Conservation (phyloP, 495 filamentous ascomycete species). For the Staphylotrichum longicolle region DNA sequence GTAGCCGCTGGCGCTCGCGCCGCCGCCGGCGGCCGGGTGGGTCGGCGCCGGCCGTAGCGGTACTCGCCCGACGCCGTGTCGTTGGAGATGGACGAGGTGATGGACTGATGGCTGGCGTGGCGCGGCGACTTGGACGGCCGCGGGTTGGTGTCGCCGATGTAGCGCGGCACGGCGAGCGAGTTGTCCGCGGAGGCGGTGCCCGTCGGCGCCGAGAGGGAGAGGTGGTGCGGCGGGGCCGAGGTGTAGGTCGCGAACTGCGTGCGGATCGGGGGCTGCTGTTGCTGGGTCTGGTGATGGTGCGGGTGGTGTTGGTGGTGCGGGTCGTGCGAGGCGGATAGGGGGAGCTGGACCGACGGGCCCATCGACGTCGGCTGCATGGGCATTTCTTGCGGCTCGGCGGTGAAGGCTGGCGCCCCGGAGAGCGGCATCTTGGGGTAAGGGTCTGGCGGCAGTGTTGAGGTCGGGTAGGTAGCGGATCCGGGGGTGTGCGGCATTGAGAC, state of each 20-base stretch:
- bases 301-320: constrained; percentile 26
- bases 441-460: constrained; percentile 43
- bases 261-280: constrained; percentile 38
- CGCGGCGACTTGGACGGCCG: constrained; percentile 54
- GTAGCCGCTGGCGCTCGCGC: neutral
- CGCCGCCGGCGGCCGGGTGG: constrained; percentile 8
- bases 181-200: constrained; percentile 29
- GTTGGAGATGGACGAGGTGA: constrained; percentile 42
- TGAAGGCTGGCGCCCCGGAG: constrained; percentile 42
- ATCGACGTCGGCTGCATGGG: constrained; percentile 50
- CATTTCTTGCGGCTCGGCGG: constrained; percentile 50
- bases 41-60: constrained; percentile 44
- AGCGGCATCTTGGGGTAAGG: constrained; percentile 50
- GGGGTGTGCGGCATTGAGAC: constrained; percentile 42
- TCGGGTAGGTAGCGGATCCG: constrained; percentile 41
- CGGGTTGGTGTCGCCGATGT: constrained; percentile 51
- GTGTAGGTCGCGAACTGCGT: constrained; percentile 50
- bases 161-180: constrained; percentile 45
- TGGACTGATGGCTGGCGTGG: constrained; percentile 49
- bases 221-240: constrained; percentile 39
- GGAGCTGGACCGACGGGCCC: constrained; percentile 47
- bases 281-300: constrained; percentile 24
- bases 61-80: constrained; percentile 49
- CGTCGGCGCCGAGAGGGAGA: constrained; percentile 34
- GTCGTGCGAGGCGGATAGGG: constrained; percentile 42